Percentiles rank a stretch among this genome's conserved stretches.
These are phyloP conservation scores for Russula dissimulans DNA, from an alignment of 768 basidiomycete species.

Conservation along the genomic window DNA sequence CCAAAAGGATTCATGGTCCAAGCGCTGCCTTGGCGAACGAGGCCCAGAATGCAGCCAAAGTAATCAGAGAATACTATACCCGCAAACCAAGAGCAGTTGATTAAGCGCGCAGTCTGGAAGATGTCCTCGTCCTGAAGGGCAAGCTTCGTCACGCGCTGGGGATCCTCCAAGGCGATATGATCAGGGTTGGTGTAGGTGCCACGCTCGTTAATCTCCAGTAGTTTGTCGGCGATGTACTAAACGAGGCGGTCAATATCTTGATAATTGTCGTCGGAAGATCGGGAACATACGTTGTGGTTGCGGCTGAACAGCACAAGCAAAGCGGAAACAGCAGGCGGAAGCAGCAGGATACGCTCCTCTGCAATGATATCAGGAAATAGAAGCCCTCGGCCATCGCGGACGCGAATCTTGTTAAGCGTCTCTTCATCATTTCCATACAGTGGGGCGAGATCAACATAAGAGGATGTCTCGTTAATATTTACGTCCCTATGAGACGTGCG, in stretches of 20 bases:
- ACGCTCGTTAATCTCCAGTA: constrained; percentile 76
- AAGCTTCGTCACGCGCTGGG: constrained; percentile 28
- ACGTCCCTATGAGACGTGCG: constrained; percentile 61
- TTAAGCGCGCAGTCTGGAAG: constrained; percentile 73
- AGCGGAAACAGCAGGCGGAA: constrained; percentile 66
- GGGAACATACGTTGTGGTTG: constrained; percentile 66
- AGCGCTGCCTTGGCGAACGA: constrained; percentile 60
- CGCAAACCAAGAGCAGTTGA: constrained; percentile 78
- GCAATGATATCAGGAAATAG: constrained; percentile 67
- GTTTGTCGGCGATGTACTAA: constrained; percentile 70
- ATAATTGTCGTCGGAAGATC: neutral
- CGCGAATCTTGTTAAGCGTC: constrained; percentile 46
- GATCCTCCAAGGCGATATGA: constrained; percentile 27
- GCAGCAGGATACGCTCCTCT: constrained; percentile 65
- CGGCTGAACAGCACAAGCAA: constrained; percentile 75
- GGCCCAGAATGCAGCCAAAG: constrained; percentile 71
- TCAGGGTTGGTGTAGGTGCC: constrained; percentile 51
- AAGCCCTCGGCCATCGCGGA: constrained; percentile 54
- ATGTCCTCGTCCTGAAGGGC: constrained; percentile 39
- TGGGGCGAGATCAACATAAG: constrained; percentile 78
- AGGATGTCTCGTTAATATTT: constrained; percentile 74
- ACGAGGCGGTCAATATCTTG: neutral
- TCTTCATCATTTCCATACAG: constrained; percentile 69
- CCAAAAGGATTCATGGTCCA: constrained; percentile 68
- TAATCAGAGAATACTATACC: constrained; percentile 73